Conservation (phyloP, 352 stramenopile species). For the Thraustochytrium striatum region DNA sequence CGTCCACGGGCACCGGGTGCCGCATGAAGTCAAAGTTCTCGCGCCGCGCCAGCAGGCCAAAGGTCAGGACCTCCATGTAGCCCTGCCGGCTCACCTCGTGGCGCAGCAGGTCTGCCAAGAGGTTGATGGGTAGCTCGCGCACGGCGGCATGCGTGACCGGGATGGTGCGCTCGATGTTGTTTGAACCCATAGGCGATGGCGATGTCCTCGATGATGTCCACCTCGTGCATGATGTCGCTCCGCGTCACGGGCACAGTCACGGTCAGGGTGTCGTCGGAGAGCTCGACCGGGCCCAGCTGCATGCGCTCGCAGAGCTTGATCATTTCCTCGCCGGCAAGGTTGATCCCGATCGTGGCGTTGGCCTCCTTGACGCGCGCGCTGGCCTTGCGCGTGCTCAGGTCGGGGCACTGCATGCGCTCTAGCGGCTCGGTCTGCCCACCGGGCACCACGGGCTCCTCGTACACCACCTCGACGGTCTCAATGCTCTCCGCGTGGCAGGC, state of each 20-base stretch:
- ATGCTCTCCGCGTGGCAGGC: conserved; percentile 93
- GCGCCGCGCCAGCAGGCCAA: conserved; percentile 91
- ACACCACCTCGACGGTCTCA: conserved; percentile 93
- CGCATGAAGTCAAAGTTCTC: conserved; percentile 94
- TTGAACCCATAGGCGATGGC: conserved; percentile 99
- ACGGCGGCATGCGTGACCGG: conserved; percentile 91
- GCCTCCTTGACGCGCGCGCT: conserved; percentile 62
- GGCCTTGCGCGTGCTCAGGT: conserved; percentile 80
- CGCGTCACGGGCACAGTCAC: conserved; percentile 46
- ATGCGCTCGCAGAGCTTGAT: conserved; percentile 95
- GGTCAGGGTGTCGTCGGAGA: conserved; percentile 37
- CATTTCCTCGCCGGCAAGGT: conserved; percentile 79
- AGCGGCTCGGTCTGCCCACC: conserved; percentile 53
- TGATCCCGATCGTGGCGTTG: conserved; percentile 68
- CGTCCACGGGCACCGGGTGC: conserved; percentile 66
- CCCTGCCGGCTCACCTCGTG: conserved; percentile 95
- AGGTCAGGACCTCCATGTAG: conserved; percentile 96
- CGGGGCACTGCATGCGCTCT: conserved; percentile 76
- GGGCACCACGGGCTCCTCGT: conserved; percentile 72
- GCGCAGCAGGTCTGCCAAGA: conserved; percentile 92
- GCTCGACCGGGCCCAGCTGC: conserved; percentile 73
- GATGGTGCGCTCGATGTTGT: conserved; percentile 95
- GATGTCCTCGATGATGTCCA: conserved; percentile 81
- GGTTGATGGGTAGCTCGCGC: conserved; percentile 91
- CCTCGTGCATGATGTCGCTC: conserved; percentile 53